A percentile compares a stretch with the other conserved stretches of the same genome.
Evolutionary conservation across 2,329 filamentous ascomycete genomes (phyloP).

Genomic region (Helotiales sp.): DNA sequence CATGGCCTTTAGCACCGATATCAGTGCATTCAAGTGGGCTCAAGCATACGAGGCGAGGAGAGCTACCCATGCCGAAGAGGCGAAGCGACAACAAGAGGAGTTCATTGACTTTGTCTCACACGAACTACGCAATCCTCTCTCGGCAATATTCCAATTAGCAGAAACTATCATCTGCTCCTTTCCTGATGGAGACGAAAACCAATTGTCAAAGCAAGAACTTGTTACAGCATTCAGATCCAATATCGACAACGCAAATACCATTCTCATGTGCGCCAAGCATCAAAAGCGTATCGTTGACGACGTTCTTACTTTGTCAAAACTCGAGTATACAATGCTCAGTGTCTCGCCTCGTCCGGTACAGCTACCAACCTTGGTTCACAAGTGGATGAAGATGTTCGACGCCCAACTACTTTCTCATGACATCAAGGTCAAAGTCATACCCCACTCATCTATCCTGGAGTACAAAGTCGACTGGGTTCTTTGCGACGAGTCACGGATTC

Average conservation of each 20-base stretch:
- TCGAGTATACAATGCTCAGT: slow-evolving; percentile 72
- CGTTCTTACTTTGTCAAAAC: slow-evolving; percentile 71
- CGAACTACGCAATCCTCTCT: slow-evolving; percentile 72
- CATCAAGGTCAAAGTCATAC: slow-evolving; percentile 64
- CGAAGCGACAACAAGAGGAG: slow-evolving; percentile 71
- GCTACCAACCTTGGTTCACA: slow-evolving; percentile 60
- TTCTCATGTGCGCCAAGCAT: slow-evolving; percentile 75
- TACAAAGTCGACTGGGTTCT: slow-evolving; percentile 64
- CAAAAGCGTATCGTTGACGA: slow-evolving; percentile 80
- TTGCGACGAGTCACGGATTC: slow-evolving; percentile 71
- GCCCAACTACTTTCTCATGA: slow-evolving; percentile 69
- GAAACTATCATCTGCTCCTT: slow-evolving; percentile 64
- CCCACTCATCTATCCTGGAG: slow-evolving; percentile 61
- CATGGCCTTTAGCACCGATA: slow-evolving; percentile 32
- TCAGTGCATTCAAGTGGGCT: slow-evolving; percentile 32
- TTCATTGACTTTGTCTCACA: slow-evolving; percentile 77
- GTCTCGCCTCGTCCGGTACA: slow-evolving; percentile 71
- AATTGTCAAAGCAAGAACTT: slow-evolving; percentile 41
- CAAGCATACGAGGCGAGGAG: slow-evolving; percentile 41
- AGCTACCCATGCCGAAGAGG: slow-evolving; percentile 53
- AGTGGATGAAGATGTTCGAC: slow-evolving; percentile 76
- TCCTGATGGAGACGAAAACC: slow-evolving; percentile 36
- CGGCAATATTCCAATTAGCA: slow-evolving; percentile 73
- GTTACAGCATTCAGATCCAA: slow-evolving; percentile 50
- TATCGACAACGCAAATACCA: slow-evolving; percentile 75